Base-by-base conservation (phyloP, 306 rosid species). In the Lathyrus tuberosus region DNA sequence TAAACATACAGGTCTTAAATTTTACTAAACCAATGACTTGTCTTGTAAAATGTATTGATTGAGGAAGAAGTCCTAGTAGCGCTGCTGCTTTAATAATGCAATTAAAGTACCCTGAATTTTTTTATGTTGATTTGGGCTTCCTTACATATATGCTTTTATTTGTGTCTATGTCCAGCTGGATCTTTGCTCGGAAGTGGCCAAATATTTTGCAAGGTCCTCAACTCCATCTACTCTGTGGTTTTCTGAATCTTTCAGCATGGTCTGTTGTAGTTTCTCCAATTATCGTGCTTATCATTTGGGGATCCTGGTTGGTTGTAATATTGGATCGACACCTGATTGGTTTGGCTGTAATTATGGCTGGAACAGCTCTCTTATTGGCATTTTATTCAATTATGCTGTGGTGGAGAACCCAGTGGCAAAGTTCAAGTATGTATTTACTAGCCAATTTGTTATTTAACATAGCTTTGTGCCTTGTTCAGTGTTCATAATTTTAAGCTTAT, bases 331-430 rank as follows among this genome's bases (percentile, higher is more conserved):
- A 95, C 75, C 83, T 95, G 76, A 86, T 91, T 81, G 99, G 99
- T 71, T 83, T 95, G 84, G 99, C 99, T 51, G 97, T 95, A 42
- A 83, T 95, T 74, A 95, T 95, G 99, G 99, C 97, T 54, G 99
- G 99, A 68, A 91, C 96, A 42, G 97, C 99, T 79, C 99, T 95
- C 73, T 78, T 95, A 33, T 74, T 95, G 86, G 96, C 99, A 31
- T 95, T 95, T 78, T 95, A 95, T 87, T 91, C 99, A 6, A 95
- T 95, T 79, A 91, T 95, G 99, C 90, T 95, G 57, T 95, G 99
- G 99, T 95, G 99, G 99, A 92, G 99, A 91, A 89, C 99, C 38
- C 99, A 91, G 76, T 95, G 99, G 99, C 99, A 95, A 86, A 95
- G 99, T 88, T 95, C 99, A 89, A 95, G 99, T 95, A 91, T 75